Conservation (phyloP, 2,329 filamentous ascomycete species). For the Colletotrichum liaoningense region DNA sequence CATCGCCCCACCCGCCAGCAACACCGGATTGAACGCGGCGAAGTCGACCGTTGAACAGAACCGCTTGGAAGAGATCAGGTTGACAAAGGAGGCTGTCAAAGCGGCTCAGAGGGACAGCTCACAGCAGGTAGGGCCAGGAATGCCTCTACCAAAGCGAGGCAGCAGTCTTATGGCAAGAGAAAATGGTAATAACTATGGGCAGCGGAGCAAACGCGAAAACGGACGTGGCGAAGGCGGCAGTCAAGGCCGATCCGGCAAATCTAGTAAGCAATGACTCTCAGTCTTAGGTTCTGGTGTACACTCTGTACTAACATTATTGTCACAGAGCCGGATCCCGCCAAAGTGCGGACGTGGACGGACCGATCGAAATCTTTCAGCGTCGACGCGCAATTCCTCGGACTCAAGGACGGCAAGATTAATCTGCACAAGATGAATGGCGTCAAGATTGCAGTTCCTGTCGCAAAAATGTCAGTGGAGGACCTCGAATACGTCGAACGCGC, state of each 20-base stretch:
- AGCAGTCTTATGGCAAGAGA: conserved; percentile 80
- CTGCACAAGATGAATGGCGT: conserved; percentile 98
- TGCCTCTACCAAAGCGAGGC: conserved; percentile 80
- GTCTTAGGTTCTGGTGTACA: not conserved
- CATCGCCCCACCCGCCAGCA: conserved; percentile 61
- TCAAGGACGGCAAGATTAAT: conserved; percentile 97
- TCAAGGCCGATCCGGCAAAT: conserved; percentile 54
- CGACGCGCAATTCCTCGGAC: conserved; percentile 93
- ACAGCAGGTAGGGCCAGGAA: conserved; percentile 78
- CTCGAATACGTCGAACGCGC: conserved; percentile 92
- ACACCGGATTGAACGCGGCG: conserved; percentile 61
- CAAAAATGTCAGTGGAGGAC: conserved; percentile 96
- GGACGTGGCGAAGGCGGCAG: conserved; percentile 66
- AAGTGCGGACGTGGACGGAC: conserved; percentile 94
- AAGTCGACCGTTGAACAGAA: conserved; percentile 81
- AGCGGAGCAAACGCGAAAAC: conserved; percentile 79
- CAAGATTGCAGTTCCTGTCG: conserved; percentile 95
- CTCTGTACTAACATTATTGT: conserved; percentile 36
- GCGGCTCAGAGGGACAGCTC: conserved; percentile 64
- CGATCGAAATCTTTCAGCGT: conserved; percentile 96
- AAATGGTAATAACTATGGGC: conserved; percentile 73
- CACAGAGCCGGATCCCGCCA: conserved; percentile 82
- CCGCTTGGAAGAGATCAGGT: conserved; percentile 81
- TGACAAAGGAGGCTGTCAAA: conserved; percentile 83
- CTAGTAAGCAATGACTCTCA: conserved; percentile 68